These are phyloP conservation scores for Musa schizocarpa DNA, from an alignment of 176 grass and related monocot species.

Conservation along the genomic window DNA sequence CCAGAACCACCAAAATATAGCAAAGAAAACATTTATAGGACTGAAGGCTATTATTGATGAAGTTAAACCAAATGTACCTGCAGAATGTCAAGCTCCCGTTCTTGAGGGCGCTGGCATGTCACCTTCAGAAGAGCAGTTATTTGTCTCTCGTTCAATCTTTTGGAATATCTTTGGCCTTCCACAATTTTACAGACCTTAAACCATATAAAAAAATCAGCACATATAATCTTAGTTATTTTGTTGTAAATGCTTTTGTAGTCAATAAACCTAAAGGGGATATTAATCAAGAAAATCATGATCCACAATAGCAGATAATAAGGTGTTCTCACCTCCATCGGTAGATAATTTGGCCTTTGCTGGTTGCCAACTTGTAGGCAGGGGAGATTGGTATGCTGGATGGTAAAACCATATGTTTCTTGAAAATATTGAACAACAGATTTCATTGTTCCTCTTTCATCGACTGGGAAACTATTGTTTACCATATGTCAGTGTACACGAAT, in stretches of 20 bases:
- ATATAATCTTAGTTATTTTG: not conserved
- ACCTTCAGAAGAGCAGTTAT: slow-evolving; percentile 77
- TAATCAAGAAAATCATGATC: not conserved
- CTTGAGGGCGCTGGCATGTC: slow-evolving; percentile 71
- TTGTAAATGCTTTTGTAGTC: not conserved
- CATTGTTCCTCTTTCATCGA: slow-evolving; percentile 70
- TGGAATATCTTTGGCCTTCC: slow-evolving; percentile 87
- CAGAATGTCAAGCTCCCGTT: slow-evolving; percentile 73
- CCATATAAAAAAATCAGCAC: not conserved
- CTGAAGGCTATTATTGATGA: not conserved
- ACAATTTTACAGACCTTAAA: slow-evolving; percentile 92
- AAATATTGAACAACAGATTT: slow-evolving; percentile 96
- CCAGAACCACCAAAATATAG: not conserved
- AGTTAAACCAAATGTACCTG: slow-evolving; percentile 28
- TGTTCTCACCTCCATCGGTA: slow-evolving; percentile 86
- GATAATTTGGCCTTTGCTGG: slow-evolving; percentile 81
- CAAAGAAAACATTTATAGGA: too few species aligned
- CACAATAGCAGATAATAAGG: slow-evolving; percentile 4
- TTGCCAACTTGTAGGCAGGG: slow-evolving; percentile 87
- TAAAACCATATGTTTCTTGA: slow-evolving; percentile 92
- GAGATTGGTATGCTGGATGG: slow-evolving; percentile 74
- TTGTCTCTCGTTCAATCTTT: slow-evolving; percentile 75
- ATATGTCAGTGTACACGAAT: not conserved
- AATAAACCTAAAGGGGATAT: not conserved
- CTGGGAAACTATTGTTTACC: slow-evolving; percentile 45